These are phyloP conservation scores for Tylopilus sp. DNA, from an alignment of 768 basidiomycete genomes.

Conservation along the genomic window DNA sequence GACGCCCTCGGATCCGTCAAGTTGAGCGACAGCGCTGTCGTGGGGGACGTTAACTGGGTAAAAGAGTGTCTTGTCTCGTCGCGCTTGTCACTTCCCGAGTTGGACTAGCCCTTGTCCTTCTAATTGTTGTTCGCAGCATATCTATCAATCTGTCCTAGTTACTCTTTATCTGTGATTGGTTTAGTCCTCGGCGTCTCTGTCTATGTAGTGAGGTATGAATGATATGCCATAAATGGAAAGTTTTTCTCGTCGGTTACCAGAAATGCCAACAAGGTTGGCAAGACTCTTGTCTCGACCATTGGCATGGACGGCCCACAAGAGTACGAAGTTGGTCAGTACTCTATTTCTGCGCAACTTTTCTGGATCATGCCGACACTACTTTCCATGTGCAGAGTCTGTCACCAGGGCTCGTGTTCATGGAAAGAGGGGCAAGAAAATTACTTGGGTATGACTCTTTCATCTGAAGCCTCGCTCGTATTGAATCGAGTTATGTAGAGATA, in stretches of 20 bases:
- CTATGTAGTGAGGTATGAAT: too few species aligned
- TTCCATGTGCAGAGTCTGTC: conserved; percentile 44
- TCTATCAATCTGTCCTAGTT: neutral
- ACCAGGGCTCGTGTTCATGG: conserved; percentile 48
- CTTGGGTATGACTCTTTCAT: conserved; percentile 44
- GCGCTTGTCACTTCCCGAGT: conserved; percentile 38
- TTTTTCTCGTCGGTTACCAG: conserved; percentile 9
- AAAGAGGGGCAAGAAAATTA: conserved; percentile 42
- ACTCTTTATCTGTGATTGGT: neutral
- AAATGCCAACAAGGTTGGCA: neutral
- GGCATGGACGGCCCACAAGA: conserved; percentile 42
- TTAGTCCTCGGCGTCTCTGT: neutral
- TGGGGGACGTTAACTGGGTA: conserved; percentile 65
- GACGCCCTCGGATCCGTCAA: conserved; percentile 25
- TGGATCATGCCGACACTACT: conserved; percentile 3
- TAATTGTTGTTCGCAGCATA: neutral
- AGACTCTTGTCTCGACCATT: conserved; percentile 8
- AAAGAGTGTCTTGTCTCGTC: conserved; percentile 75
- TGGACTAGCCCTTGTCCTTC: conserved; percentile 1
- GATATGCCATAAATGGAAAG: conserved; percentile 14
- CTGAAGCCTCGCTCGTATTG: conserved; percentile 5
- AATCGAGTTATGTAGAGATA: conserved; percentile 43
- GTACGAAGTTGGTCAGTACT: conserved; percentile 65
- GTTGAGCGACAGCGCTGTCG: conserved; percentile 28
- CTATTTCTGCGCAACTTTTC: neutral